Evolutionary conservation across 306 rosid species (phyloP), one percentile per base, ranked within the genome.

Genomic region (Begonia fuchsioides): DNA sequence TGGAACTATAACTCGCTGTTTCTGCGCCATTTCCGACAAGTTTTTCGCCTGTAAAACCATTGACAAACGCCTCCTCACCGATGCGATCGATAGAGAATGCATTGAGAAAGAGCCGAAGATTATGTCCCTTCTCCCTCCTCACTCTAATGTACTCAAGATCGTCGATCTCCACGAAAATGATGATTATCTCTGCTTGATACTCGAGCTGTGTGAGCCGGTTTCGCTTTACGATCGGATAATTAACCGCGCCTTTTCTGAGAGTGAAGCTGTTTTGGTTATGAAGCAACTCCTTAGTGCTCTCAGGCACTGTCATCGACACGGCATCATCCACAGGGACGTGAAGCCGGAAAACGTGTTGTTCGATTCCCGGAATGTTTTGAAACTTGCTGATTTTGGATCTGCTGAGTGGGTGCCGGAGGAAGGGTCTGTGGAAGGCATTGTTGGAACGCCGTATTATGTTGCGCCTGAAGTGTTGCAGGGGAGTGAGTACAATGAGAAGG

Each of bases 321-420:
- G 94, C 9, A 54, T 86, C 0, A 83, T 83, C 15, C 96, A 86
- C 51, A 13, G 94, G 6, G 94, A 86, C 51, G 51, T 86, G 1
- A 82, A 86, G 53, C 96, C 96, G 0, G 94, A 82, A 13, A 86
- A 86, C 15, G 15, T 86, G 2, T 26, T 86, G 38, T 86, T 86
- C 43, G 86, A 86, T 40, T 59, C 72, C 0, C 43, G 39, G 5
- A 65, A 66, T 8, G 68, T 51, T 38, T 63, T 86, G 14, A 86
- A 82, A 54, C 59, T 86, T 10, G 82, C 86, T 1, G 96, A 86
- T 38, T 86, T 86, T 16, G 96, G 96, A 11, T 86, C 93, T 1
- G 93, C 96, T 0, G 90, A 74, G 62, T 79, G 90, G 94, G 61
- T 68, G 10, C 57, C 62, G 0, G 74, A 84, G 11, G 90, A 68